These are phyloP conservation scores for Cinnamomum chago DNA, from an alignment of 164 flowering plant species.

Conservation along the genomic window DNA sequence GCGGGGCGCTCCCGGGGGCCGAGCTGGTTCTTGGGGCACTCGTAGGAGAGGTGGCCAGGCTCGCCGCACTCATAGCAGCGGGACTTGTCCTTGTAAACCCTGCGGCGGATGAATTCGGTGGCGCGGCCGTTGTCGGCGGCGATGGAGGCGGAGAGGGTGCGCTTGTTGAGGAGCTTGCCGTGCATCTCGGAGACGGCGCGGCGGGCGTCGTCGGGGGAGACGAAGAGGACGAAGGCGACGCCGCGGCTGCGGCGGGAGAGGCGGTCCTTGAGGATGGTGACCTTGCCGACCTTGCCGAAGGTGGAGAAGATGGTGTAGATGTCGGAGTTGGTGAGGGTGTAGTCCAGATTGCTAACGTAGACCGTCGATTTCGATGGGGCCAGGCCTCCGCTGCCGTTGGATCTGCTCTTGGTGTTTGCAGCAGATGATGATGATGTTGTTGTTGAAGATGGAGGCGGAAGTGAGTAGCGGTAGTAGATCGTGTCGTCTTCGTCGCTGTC, in stretches of 20 bases:
- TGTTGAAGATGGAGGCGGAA: constrained; percentile 29
- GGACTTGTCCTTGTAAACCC: constrained; percentile 80
- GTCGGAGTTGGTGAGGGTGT: constrained; percentile 84
- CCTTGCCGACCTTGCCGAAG: constrained; percentile 84
- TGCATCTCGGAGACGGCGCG: constrained; percentile 58
- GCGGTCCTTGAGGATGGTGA: constrained; percentile 78
- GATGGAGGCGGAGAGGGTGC: constrained; percentile 62
- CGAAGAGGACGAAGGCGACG: constrained; percentile 84
- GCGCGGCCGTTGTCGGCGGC: constrained; percentile 91
- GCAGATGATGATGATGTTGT: constrained; percentile 4
- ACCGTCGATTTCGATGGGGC: constrained; percentile 96
- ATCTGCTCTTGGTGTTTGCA: not conserved
- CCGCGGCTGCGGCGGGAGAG: constrained; percentile 64
- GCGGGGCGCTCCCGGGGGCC: constrained; percentile 78
- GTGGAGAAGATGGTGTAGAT: constrained; percentile 94
- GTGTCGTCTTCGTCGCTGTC: constrained; percentile 72
- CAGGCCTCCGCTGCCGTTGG: constrained; percentile 62
- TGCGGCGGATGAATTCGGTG: constrained; percentile 67
- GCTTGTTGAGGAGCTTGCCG: constrained; percentile 65
- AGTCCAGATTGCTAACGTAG: constrained; percentile 80
- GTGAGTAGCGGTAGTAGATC: constrained; percentile 63
- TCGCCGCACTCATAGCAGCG: constrained; percentile 91
- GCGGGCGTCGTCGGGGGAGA: constrained; percentile 58
- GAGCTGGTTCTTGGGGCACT: constrained; percentile 78
- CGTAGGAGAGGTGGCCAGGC: constrained; percentile 79